phyloP scores from a whole-genome alignment of 2,329 filamentous ascomycete genomes.

The Scedosporium apiospermum region DNA sequence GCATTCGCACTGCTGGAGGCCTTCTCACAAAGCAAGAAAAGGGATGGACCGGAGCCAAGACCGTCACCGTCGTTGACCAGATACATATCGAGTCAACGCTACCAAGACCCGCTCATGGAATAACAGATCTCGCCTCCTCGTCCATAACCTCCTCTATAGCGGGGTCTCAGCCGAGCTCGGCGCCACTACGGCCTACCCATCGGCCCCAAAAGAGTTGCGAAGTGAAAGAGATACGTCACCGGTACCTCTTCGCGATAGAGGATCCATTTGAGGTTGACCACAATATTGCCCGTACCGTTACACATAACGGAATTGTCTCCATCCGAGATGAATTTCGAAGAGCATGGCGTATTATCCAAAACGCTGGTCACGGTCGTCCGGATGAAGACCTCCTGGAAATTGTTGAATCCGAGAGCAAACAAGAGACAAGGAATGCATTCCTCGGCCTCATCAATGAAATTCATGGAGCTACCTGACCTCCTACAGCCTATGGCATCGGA shows the following conservation, averaged over 20 bases:
- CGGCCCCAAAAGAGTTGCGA: constrained; percentile 2
- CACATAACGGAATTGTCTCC: constrained; percentile 68
- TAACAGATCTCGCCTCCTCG: not conserved
- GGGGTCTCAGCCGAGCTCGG: not conserved
- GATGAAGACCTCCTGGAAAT: constrained; percentile 46
- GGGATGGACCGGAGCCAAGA: constrained; percentile 78
- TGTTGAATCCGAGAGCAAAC: constrained; percentile 25
- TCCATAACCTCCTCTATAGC: not conserved
- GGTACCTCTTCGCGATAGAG: constrained; percentile 82
- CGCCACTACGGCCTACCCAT: not conserved
- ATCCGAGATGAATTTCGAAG: constrained; percentile 80
- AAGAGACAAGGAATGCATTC: constrained; percentile 25
- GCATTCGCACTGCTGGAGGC: constrained; percentile 62
- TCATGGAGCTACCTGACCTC: constrained; percentile 16
- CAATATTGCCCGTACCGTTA: constrained; percentile 81
- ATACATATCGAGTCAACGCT: not conserved
- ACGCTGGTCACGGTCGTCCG: constrained; percentile 30
- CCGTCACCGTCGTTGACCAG: constrained; percentile 28
- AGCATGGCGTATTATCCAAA: constrained; percentile 62
- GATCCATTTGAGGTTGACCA: constrained; percentile 85
- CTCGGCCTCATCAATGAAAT: constrained; percentile 29
- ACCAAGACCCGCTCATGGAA: not conserved
- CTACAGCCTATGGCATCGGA: not conserved
- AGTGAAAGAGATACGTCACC: constrained; percentile 62
- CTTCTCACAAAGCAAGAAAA: constrained; percentile 66